Percentiles rank a stretch among this genome's conserved stretches.
phyloP scores from a whole-genome alignment of 129 eudicot species.

The Flaveria robusta region DNA sequence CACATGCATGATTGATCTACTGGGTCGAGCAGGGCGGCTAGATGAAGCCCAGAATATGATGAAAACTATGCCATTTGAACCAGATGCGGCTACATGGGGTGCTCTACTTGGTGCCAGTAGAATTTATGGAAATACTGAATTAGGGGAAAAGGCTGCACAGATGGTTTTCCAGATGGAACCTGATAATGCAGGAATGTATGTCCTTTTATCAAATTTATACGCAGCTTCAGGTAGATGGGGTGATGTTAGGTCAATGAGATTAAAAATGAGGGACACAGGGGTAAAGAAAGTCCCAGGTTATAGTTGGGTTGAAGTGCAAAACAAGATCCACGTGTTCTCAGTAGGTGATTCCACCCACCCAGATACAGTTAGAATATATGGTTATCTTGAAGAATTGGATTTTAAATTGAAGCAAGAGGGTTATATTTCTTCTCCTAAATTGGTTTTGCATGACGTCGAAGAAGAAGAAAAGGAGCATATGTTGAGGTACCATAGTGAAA shows the following conservation, averaged over 20 bases:
- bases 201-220: conserved; percentile 15
- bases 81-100: conserved; percentile 20
- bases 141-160: conserved; percentile 12
- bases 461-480: conserved; percentile 18
- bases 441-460: conserved; percentile 21
- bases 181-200: conserved; percentile 21
- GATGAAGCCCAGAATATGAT: conserved; percentile 6
- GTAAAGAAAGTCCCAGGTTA: conserved; percentile 17
- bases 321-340: conserved; percentile 12
- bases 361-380: conserved; percentile 12
- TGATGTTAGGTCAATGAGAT: conserved; percentile 9
- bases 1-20: conserved; percentile 20
- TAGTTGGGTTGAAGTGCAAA: conserved; percentile 18
- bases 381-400: conserved; percentile 19
- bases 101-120: conserved; percentile 19
- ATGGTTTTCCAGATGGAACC: conserved; percentile 19
- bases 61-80: conserved; percentile 21
- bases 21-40: conserved; percentile 15
- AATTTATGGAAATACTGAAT: conserved; percentile 14
- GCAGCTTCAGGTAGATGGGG: conserved; percentile 23
- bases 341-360: conserved; percentile 4
- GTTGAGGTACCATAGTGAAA: conserved; percentile 23
- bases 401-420: conserved; percentile 13
- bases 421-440: conserved; percentile 6
- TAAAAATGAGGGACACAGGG: conserved; percentile 17